Percentiles rank a stretch among this genome's conserved stretches.
phyloP scores from a whole-genome alignment of 2,329 filamentous ascomycete genomes.

The Oidium heveae region DNA sequence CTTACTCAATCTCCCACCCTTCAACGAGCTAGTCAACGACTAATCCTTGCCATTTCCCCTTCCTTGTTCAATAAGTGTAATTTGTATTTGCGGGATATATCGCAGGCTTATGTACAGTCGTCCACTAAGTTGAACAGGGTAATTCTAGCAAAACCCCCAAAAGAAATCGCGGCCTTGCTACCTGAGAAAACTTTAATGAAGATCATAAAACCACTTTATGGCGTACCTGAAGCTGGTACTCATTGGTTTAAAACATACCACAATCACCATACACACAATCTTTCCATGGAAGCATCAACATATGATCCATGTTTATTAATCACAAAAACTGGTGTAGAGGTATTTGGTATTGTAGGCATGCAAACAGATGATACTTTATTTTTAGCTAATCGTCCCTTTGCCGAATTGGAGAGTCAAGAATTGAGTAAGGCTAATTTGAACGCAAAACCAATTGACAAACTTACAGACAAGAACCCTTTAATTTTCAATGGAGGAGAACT shows the following conservation, averaged over 20 bases:
- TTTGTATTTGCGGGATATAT: conserved; percentile 2
- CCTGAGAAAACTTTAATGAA: neutral
- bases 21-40: conserved; percentile 2
- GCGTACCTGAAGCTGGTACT: no score
- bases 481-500: neutral
- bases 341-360: neutral
- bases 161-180: neutral
- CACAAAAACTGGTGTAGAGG: neutral
- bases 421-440: neutral
- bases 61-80: neutral
- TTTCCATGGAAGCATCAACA: no score
- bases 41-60: conserved; percentile 2
- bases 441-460: neutral
- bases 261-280: no score
- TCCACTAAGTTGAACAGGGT: conserved; percentile 1
- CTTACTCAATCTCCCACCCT: conserved; percentile 5
- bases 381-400: neutral
- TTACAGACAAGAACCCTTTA: neutral
- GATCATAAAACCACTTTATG: conserved; percentile 3
- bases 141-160: conserved; percentile 2
- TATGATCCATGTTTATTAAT: neutral
- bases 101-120: conserved; percentile 3
- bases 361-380: neutral
- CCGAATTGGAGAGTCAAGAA: neutral
- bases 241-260: no score